A percentile compares a stretch with the other conserved stretches of the same genome.
These are phyloP conservation scores for Blastocystis sp. DNA, from an alignment of 352 stramenopile genomes.

Conservation along the genomic window DNA sequence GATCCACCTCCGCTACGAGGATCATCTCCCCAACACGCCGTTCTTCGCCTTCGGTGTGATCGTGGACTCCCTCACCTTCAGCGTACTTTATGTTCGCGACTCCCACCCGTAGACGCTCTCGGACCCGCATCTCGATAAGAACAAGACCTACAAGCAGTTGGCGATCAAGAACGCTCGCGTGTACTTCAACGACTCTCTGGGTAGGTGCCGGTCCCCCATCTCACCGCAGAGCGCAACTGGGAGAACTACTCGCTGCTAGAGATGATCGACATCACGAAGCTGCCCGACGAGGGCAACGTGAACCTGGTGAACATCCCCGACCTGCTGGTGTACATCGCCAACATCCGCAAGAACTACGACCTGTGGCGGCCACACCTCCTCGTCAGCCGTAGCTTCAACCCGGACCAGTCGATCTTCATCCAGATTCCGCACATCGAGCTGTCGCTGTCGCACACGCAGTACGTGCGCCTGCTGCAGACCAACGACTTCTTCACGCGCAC, in stretches of 20 bases:
- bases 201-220: background rate
- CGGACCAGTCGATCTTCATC: conserved; percentile 61
- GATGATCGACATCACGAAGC: conserved; percentile 38
- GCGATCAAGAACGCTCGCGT: conserved; percentile 48
- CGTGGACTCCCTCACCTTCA: conserved; percentile 48
- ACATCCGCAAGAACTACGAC: conserved; percentile 60
- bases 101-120: conserved; percentile 8
- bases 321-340: conserved; percentile 31
- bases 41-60: conserved; percentile 52
- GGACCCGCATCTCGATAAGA: conserved; percentile 8
- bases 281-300: conserved; percentile 17
- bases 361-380: background rate
- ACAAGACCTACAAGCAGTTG: conserved; percentile 63
- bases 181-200: conserved; percentile 23
- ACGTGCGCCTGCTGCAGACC: conserved; percentile 27
- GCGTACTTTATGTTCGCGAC: background rate
- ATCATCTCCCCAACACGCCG: conserved; percentile 31
- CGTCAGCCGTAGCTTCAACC: conserved; percentile 1
- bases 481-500: conserved; percentile 65
- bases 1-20: conserved; percentile 62
- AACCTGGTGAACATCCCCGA: conserved; percentile 53
- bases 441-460: conserved; percentile 57
- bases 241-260: conserved; percentile 27
- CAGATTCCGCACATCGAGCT: conserved; percentile 58
- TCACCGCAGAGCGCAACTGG: conserved; percentile 5